Base-by-base conservation (phyloP, 2,329 filamentous ascomycete species). In the Sporothrix brasiliensis region DNA sequence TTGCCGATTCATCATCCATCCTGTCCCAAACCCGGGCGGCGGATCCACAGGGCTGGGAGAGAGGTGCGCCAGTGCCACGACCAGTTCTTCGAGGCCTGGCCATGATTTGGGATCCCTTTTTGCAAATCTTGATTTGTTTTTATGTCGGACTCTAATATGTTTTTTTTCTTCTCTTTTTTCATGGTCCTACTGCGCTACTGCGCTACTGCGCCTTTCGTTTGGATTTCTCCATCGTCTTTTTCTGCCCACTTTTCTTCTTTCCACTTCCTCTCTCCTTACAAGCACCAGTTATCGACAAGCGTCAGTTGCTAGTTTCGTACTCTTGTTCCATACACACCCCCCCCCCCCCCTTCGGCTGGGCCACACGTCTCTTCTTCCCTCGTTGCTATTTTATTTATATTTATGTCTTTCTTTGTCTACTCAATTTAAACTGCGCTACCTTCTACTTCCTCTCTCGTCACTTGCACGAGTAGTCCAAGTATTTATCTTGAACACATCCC, bases 11-110 rank as follows among this genome's bases (percentile, higher is more conserved):
- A 41, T 50, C 47, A 66, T 65, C 21, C 61, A 41, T 50, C 34
- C n/a, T 68, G 50, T 47, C 65, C 49, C 58, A 63, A 14, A 24
- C 13, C 58, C 39, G 13, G 39, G 39, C 21, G 58, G 58, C 58
- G 58, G 50, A 67, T 69, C 70, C 70, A 69, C 70, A 61, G 70
- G 70, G 70, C 70, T 68, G 67, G 70, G 70, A 71, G 27, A 54
- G 58, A 66, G 47, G 63, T 39, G 47, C 10, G 47, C 19, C 52
- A 30, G 52, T 54, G 21, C 52, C 14, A n/a, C 14, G 24, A 34
- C 13, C 21, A 44, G 58, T 16, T 39, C 58, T 63, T 16, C 13
- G 21, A 63, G 39, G 21, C 58, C 58, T 63, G 58, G 58, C 58
- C 58, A 24, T 24, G 56, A 44, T 19, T 14, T 61, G n/a, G 34